These are phyloP conservation scores for Mycena chlorophos DNA, from an alignment of 768 basidiomycete species.

Conservation along the genomic window DNA sequence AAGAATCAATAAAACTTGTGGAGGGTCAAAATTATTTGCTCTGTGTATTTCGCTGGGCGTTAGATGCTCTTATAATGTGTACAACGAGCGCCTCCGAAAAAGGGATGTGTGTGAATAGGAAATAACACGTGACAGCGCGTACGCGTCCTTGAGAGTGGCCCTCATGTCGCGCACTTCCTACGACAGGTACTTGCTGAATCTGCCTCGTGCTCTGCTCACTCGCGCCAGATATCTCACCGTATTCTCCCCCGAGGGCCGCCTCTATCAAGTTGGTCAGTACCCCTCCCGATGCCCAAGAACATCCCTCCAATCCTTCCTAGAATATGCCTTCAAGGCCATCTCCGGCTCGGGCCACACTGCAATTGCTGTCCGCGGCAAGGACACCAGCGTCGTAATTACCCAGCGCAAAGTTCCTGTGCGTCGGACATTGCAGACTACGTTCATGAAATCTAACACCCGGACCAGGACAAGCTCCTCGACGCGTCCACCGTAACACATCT, in stretches of 20 bases:
- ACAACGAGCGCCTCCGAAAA: no score
- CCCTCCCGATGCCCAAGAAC: conserved; percentile 12
- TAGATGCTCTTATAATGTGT: neutral
- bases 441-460: conserved; percentile 2
- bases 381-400: conserved; percentile 93
- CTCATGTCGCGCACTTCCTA: conserved; percentile 67
- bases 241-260: conserved; percentile 93
- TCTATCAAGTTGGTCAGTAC: conserved; percentile 95
- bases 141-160: no score
- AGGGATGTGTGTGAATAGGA: no score
- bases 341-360: conserved; percentile 95
- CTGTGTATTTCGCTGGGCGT: neutral
- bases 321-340: conserved; percentile 99
- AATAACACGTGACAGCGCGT: no score
- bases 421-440: conserved; percentile 21
- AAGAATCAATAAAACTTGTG: conserved; percentile 13
- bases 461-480: conserved; percentile 95
- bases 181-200: conserved; percentile 59
- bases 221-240: conserved; percentile 83
- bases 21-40: conserved; percentile 7
- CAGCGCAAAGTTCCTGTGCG: conserved; percentile 97
- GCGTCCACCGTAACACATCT: conserved; percentile 92
- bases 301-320: conserved; percentile 40
- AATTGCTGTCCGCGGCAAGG: conserved; percentile 88
- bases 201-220: neutral